These are phyloP conservation scores for Bruguiera gymnorhiza DNA, from an alignment of 345 rosid genomes.

Conservation along the genomic window DNA sequence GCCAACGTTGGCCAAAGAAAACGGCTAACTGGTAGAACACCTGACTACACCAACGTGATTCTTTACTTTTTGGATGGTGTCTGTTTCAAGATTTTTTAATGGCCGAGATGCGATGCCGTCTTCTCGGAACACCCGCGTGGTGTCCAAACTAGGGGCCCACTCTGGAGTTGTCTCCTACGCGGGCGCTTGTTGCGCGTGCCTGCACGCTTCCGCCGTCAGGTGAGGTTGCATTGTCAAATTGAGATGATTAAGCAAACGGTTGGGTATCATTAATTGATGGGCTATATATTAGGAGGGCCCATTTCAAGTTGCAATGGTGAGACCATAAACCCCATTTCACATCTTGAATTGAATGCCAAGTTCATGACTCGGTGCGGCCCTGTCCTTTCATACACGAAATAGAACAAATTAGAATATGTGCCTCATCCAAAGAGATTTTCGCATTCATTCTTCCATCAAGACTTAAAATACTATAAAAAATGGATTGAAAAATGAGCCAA, in stretches of 20 bases:
- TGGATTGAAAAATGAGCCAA: too few species aligned
- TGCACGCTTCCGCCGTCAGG: conserved; percentile 28
- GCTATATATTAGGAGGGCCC: background rate
- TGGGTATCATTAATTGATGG: background rate
- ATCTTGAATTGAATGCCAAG: background rate
- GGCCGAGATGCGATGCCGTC: conserved; percentile 23
- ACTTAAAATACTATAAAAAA: too few species aligned
- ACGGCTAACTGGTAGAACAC: conserved; percentile 37
- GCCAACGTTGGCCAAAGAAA: conserved; percentile 32
- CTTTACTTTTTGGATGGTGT: conserved; percentile 14
- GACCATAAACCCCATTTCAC: background rate
- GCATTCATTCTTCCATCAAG: too few species aligned
- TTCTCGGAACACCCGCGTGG: background rate
- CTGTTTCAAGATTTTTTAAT: background rate
- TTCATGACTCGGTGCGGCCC: too few species aligned
- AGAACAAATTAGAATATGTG: too few species aligned
- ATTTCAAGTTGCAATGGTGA: background rate
- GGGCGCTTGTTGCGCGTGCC: conserved; percentile 3
- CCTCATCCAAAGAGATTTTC: too few species aligned
- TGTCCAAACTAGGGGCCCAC: conserved; percentile 4
- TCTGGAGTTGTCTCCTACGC: background rate
- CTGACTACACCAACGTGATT: conserved; percentile 45
- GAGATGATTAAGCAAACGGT: conserved; percentile 11
- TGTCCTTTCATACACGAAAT: too few species aligned
- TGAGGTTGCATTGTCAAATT: conserved; percentile 23